Base-by-base conservation (phyloP, 495 filamentous ascomycete species). In the Neurospora pannonica region DNA sequence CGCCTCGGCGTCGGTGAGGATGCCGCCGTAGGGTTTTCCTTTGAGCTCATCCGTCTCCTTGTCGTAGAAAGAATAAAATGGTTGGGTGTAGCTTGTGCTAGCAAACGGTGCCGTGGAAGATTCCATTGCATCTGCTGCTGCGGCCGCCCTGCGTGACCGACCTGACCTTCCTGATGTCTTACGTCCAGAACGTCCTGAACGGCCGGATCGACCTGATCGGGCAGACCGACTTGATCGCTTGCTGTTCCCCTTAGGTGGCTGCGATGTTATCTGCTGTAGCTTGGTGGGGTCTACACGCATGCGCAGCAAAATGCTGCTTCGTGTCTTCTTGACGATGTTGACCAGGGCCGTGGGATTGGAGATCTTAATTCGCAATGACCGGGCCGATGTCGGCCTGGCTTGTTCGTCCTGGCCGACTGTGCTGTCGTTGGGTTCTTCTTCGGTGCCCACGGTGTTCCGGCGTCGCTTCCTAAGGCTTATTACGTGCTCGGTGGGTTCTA, bases 21-120 rank as follows among this genome's bases (percentile, higher is more conserved):
- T 97, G 10, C 96, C 96, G 62, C 96, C 97, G 78, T 98, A 99
- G 3, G 97, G 96, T 80, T 97, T 99, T 19, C 91, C 91, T 79
- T 97, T 97, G 13, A 88, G 82, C 77, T 98, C 95, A 75, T 98
- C 96, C 39, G 89, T 90, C 73, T 97, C 94, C 67, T 92, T 92
- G 74, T 97, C 94, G 74, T 91, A 89, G 75, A 97, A 93, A 1
- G 92, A 90, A 79, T 94, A 95, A 77, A 97, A 94, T 10, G 92
- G 91, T 48, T 88, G 87, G 1, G 86, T 84, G 73, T 88, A 90
- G 67, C 81, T 85, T 3, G 85, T 79, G 42, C 90, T 85, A 43
- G 92, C 88, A 84, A 86, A 86, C 1, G 85, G 83, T 5, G 85
- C 81, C 78, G 76, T 83, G 54, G 54, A 67, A 67, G 54, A 28